Evolutionary conservation across 176 grass and related monocot species (phyloP).

Genomic region (Puya raimondii): DNA sequence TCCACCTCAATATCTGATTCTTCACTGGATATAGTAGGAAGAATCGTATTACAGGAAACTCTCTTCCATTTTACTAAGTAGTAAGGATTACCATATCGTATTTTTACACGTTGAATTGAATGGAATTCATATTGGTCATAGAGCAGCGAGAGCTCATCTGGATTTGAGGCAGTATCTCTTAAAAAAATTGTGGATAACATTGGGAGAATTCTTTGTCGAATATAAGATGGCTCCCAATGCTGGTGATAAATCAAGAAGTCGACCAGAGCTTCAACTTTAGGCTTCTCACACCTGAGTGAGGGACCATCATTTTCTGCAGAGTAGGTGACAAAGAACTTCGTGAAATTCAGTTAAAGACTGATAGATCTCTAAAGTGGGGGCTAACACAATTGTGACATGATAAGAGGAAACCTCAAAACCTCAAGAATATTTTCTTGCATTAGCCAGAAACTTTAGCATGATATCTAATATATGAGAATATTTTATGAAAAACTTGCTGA

Average conservation of each 20-base stretch:
- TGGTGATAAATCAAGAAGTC: slow-evolving; percentile 67
- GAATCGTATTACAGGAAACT: slow-evolving; percentile 17
- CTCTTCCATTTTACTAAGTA: slow-evolving; percentile 84
- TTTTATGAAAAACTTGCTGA: too few species aligned
- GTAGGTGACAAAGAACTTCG: slow-evolving; percentile 1
- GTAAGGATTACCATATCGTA: slow-evolving; percentile 53
- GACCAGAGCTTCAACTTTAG: slow-evolving; percentile 64
- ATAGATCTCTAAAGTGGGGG: background rate
- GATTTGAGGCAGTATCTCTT: slow-evolving; percentile 39
- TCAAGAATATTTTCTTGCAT: too few species aligned
- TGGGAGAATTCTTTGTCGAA: slow-evolving; percentile 72
- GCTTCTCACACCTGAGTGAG: slow-evolving; percentile 55
- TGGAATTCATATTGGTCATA: slow-evolving; percentile 71
- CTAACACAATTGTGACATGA: too few species aligned
- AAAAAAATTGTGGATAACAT: slow-evolving; percentile 83
- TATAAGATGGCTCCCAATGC: slow-evolving; percentile 77
- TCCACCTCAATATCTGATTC: slow-evolving; percentile 30
- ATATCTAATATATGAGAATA: too few species aligned
- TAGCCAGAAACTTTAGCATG: too few species aligned
- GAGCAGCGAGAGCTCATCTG: slow-evolving; percentile 36
- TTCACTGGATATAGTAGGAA: slow-evolving; percentile 13
- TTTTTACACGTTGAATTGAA: slow-evolving; percentile 70
- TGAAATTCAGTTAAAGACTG: background rate
- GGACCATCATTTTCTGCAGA: slow-evolving; percentile 50
- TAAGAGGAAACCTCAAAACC: too few species aligned